A percentile compares a stretch with the other conserved stretches of the same genome.
These are phyloP conservation scores for Dendrocalamus sinicus DNA, from an alignment of 176 grass and related monocot genomes.

Conservation along the genomic window DNA sequence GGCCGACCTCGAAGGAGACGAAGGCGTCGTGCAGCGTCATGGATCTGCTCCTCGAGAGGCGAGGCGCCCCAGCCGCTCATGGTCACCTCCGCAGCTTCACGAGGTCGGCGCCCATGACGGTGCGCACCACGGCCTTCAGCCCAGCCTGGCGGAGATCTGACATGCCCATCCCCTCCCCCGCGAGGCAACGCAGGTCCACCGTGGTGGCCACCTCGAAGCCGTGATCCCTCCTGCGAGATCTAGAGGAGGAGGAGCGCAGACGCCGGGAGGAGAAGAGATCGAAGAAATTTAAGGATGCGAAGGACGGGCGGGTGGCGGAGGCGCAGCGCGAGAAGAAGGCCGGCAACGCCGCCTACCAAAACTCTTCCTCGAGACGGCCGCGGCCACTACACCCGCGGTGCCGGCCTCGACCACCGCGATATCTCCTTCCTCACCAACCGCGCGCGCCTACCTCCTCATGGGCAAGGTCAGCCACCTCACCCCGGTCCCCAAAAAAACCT, in stretches of 20 bases:
- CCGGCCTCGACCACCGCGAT: not conserved
- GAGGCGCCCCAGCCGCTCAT: slow-evolving; percentile 60
- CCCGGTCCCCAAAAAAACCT: not conserved
- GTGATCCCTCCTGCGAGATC: slow-evolving; percentile 7
- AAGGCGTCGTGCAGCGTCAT: slow-evolving; percentile 60
- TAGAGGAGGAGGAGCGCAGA: no score
- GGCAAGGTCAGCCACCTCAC: slow-evolving; percentile 35
- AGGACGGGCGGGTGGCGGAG: not conserved
- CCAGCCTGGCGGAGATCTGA: slow-evolving; percentile 50
- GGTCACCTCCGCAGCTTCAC: slow-evolving; percentile 49
- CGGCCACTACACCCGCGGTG: slow-evolving; percentile 10
- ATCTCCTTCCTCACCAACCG: slow-evolving; percentile 68
- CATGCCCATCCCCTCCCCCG: not conserved
- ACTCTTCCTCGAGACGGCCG: slow-evolving; percentile 23
- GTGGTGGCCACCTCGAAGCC: slow-evolving; percentile 14
- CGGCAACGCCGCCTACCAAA: slow-evolving; percentile 35
- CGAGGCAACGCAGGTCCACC: slow-evolving; percentile 24
- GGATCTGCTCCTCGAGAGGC: slow-evolving; percentile 51
- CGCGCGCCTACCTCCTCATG: slow-evolving; percentile 57
- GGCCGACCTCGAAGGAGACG: slow-evolving; percentile 58
- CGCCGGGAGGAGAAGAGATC: no score
- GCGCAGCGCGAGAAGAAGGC: slow-evolving; percentile 33
- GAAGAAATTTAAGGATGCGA: no score
- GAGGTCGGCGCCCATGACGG: slow-evolving; percentile 45
- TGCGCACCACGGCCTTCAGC: slow-evolving; percentile 38